phyloP scores from a whole-genome alignment of 192 early-diverging fungal species.

The Coemansia sp. region DNA sequence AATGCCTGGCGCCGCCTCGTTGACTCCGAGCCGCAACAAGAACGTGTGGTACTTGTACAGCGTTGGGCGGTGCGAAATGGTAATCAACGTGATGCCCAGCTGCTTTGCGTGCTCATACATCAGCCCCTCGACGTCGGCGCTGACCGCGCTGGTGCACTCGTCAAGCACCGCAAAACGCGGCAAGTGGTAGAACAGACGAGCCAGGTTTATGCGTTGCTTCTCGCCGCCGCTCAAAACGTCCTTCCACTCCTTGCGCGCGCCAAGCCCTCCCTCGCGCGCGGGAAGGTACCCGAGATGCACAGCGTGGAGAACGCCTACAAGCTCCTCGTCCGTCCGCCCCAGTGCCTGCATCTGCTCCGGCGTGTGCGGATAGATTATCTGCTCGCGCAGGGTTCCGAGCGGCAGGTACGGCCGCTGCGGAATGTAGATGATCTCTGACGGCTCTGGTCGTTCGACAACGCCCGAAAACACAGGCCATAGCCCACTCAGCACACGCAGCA shows the following conservation, averaged over 20 bases:
- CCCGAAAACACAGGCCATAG: constrained; percentile 94
- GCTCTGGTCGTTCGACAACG: constrained; percentile 68
- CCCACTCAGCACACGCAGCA: constrained; percentile 94
- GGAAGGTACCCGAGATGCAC: constrained; percentile 85
- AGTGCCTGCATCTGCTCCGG: constrained; percentile 76
- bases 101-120: constrained; percentile 82
- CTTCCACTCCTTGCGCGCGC: constrained; percentile 86
- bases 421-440: constrained; percentile 91
- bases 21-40: constrained; percentile 76
- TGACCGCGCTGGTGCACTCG: constrained; percentile 88
- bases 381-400: constrained; percentile 90
- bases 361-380: constrained; percentile 97
- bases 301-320: constrained; percentile 76
- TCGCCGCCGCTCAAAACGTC: constrained; percentile 95
- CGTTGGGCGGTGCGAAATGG: constrained; percentile 90
- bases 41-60: constrained; percentile 97
- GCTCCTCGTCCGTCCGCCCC: constrained; percentile 78
- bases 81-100: constrained; percentile 87
- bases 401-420: constrained; percentile 96
- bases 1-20: constrained; percentile 5
- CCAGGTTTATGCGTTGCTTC: constrained; percentile 93
- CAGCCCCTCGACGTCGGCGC: constrained; percentile 89
- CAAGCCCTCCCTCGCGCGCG: constrained; percentile 84
- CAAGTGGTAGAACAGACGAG: constrained; percentile 92
- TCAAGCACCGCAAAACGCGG: constrained; percentile 95